Evolutionary conservation across 495 filamentous ascomycete species (phyloP), one percentile per base, ranked within the genome.

Genomic region (Neurospora intermedia): DNA sequence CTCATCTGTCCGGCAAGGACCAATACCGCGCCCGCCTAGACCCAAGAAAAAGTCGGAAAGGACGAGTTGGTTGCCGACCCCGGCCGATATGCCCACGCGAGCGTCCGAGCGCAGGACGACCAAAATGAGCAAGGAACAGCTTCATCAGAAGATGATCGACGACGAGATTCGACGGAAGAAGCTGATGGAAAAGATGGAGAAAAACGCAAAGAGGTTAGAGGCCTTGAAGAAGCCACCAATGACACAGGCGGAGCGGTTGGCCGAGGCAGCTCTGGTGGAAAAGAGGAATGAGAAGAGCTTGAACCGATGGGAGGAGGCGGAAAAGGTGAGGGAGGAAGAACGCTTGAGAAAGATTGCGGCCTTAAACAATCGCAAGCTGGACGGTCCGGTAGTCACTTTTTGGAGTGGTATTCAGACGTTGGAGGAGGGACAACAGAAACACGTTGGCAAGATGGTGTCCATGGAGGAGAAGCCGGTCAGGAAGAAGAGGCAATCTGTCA

Each of bases 41-140:
- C 91, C 91, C 4, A 94, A 93, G 85, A 99, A 97, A 85, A 98
- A 97, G 82, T 94, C 92, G 4, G 96, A 98, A 82, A 89, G 94
- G 54, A 85, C 90, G 46, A 97, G 93, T 73, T 97, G 94, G 93
- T 85, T 98, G 40, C 94, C 92, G 8, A 90, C 91, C 1, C 80
- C 85, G 10, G 91, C 92, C 72, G 94, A 97, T 77, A 88, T 90
- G 73, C 93, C 94, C 4, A 91, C 88, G 40, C 89, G 96, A 74
- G 89, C 92, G 35, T 98, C 95, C 0, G 91, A 91, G 20, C 92
- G 96, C 74, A 88, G 88, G 72, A 91, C 94, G 71, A 96, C 96
- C 5, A 90, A 92, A 81, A 86, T 90, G 72, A 97, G 94, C 78
- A 93, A 96, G 81, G 89, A 94, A 80, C 85, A 91, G 73, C 91